These are phyloP conservation scores for Apophysomyces trapeziformis DNA, from an alignment of 371 early-diverging fungal genomes.

Conservation along the genomic window DNA sequence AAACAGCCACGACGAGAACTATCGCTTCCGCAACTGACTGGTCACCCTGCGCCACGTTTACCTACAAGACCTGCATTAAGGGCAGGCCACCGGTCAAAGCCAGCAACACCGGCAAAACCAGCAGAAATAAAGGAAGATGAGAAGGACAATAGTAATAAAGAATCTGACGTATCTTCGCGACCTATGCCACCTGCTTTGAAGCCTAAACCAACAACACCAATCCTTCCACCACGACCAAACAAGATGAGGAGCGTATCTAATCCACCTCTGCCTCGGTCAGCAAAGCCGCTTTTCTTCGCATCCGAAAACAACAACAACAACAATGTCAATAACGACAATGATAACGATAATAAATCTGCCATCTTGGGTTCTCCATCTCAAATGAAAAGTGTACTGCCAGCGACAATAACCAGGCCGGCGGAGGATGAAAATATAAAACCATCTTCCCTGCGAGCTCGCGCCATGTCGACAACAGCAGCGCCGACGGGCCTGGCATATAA, in stretches of 20 bases:
- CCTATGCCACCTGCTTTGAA: conserved; percentile 27
- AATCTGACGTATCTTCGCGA: background rate
- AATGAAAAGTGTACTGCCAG: background rate
- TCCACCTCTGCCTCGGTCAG: conserved; percentile 25
- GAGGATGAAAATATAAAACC: conserved; percentile 25
- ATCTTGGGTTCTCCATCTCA: background rate
- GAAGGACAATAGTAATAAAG: background rate
- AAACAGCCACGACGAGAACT: conserved; percentile 6
- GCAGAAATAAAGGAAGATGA: conserved; percentile 4
- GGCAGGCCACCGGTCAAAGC: conserved; percentile 26
- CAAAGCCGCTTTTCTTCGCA: background rate
- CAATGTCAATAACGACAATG: no score
- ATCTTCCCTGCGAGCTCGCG: conserved; percentile 24
- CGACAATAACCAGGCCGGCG: background rate
- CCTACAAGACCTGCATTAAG: conserved; percentile 38
- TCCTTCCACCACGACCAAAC: conserved; percentile 28
- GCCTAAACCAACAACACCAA: conserved; percentile 30
- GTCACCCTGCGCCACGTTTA: conserved; percentile 43
- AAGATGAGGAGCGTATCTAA: conserved; percentile 36
- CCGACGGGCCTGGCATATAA: conserved; percentile 13
- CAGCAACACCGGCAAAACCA: conserved; percentile 3
- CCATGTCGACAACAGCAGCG: conserved; percentile 25
- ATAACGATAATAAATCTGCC: background rate
- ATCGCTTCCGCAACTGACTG: conserved; percentile 12
- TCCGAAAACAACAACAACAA: background rate